Conservation (phyloP, 345 rosid genomes). For the Hirschfeldia incana region DNA sequence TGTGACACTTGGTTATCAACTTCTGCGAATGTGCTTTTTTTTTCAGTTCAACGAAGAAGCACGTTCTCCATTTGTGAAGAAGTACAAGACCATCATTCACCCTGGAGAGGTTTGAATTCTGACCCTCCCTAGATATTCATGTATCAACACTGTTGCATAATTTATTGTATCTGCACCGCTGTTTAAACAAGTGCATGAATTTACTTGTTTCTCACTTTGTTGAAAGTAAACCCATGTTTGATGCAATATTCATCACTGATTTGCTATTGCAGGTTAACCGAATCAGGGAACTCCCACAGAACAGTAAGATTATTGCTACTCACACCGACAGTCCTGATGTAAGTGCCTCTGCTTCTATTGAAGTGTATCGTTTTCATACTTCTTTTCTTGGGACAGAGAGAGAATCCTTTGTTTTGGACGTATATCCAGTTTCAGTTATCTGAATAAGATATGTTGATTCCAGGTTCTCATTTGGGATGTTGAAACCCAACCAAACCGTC, state of each 20-base stretch:
- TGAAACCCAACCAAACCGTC: slow-evolving; percentile 97
- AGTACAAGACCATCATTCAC: slow-evolving; percentile 97
- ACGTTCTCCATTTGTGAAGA: slow-evolving; percentile 96
- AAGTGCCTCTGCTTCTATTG: slow-evolving; percentile 22
- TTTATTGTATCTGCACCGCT: slow-evolving; percentile 25
- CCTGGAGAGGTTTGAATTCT: slow-evolving; percentile 85
- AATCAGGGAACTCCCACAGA: slow-evolving; percentile 96
- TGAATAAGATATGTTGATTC: slow-evolving; percentile 24
- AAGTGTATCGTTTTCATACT: background rate
- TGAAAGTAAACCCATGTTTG: background rate
- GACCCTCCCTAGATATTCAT: background rate
- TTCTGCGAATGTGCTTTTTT: slow-evolving; percentile 19
- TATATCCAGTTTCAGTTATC: background rate
- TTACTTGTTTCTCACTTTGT: slow-evolving; percentile 12
- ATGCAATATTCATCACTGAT: background rate
- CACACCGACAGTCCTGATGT: slow-evolving; percentile 99
- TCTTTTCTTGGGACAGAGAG: slow-evolving; percentile 15
- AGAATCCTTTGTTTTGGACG: background rate
- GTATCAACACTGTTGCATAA: background rate
- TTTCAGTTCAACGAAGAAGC: slow-evolving; percentile 97
- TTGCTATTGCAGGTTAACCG: slow-evolving; percentile 76
- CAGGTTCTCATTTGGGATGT: slow-evolving; percentile 99
- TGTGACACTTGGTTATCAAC: slow-evolving; percentile 14
- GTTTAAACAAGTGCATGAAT: background rate
- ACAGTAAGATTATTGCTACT: slow-evolving; percentile 90